Percentiles rank a stretch among this genome's conserved stretches.
Conservation (phyloP, 495 filamentous ascomycete species). For the Amniculicola lignicola region DNA sequence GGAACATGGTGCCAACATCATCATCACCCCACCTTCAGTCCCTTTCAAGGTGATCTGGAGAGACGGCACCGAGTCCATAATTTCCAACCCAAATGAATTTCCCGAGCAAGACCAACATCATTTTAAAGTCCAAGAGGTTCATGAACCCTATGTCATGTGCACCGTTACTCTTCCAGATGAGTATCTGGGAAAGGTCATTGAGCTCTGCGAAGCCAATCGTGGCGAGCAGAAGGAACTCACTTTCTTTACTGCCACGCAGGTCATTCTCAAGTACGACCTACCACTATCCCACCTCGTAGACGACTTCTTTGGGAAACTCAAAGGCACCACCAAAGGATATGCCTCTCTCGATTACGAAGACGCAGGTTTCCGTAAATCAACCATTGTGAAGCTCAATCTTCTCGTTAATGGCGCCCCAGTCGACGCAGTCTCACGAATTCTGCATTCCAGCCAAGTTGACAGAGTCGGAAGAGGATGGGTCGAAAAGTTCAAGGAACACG, state of each 20-base stretch:
- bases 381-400: slow-evolving; percentile 84
- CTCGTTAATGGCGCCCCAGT: slow-evolving; percentile 91
- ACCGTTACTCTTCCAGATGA: slow-evolving; percentile 93
- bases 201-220: slow-evolving; percentile 87
- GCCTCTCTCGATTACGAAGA: slow-evolving; percentile 95
- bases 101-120: slow-evolving; percentile 67
- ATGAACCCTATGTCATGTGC: slow-evolving; percentile 80
- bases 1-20: slow-evolving; percentile 91
- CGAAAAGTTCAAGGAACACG: slow-evolving; percentile 93
- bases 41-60: slow-evolving; percentile 80
- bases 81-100: slow-evolving; percentile 82
- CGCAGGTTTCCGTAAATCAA: slow-evolving; percentile 75
- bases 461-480: slow-evolving; percentile 83
- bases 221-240: slow-evolving; percentile 80
- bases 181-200: slow-evolving; percentile 89
- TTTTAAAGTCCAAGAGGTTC: slow-evolving; percentile 59
- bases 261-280: slow-evolving; percentile 89
- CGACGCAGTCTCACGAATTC: slow-evolving; percentile 86
- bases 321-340: slow-evolving; percentile 78
- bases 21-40: slow-evolving; percentile 94
- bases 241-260: slow-evolving; percentile 91
- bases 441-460: slow-evolving; percentile 75
- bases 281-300: slow-evolving; percentile 87
- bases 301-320: slow-evolving; percentile 96
- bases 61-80: slow-evolving; percentile 67